Base-by-base conservation (phyloP, 1,139 yeast species). In the Blastobotrys arbuscula region DNA sequence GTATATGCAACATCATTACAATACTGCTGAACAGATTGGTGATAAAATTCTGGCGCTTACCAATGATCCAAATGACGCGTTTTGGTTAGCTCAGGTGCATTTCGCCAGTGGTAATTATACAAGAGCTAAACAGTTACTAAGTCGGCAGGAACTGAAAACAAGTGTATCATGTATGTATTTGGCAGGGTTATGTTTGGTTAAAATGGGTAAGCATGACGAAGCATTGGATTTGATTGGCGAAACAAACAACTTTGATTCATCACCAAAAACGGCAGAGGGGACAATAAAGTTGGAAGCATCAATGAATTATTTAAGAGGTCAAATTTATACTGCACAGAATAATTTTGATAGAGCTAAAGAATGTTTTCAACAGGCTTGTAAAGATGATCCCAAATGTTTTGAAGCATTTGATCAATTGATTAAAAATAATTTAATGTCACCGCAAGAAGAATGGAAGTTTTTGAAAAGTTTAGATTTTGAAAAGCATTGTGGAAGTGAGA, bases 1-100 rank as follows among this genome's bases (percentile, higher is more conserved):
- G 0, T 68, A 85, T 51, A 82, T 85, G 82, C 96, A 90, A 60
- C 97, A 90, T 63, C 95, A 90, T 55, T 86, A 86, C 64, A 76
- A 77, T 44, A 87, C 97, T 0, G 97, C 98, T 0, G 94, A 85
- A 59, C 88, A 81, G 62, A 78, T 94, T 31, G 98, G 97, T 12
- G 96, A 92, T 68, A 92, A 90, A 59, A 86, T 94, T 9, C 74
- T 85, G 43, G 80, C 90, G 0, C 69, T 90, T 51, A 84, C 90
- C 1, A 55, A 79, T 53, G 97, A 90, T 61, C 84, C 96, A 15
- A 86, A 84, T 60, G 97, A 92, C 65, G 97, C 97, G 13, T 90
- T 89, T 65, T 92, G 97, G 97, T 73, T 92, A 39, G 97, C 96
- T 0, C 96, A 92, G 67, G 95, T 86, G 2, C 82, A 84, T 63